Base-by-base conservation (phyloP, 192 early-diverging fungal genomes). In the Allomyces macrogynus region DNA sequence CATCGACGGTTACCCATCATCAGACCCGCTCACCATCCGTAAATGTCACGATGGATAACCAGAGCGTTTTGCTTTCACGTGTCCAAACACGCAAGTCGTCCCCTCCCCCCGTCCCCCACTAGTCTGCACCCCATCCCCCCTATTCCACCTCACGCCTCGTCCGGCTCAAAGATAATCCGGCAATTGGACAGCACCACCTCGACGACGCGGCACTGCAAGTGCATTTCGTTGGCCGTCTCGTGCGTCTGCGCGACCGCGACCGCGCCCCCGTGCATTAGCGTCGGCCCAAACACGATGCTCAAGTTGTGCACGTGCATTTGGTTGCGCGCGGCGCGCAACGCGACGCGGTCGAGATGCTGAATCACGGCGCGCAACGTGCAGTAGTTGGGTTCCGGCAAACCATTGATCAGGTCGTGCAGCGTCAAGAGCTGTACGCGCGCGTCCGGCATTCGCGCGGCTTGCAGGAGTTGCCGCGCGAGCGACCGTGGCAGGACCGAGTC, bases 261-360 rank as follows among this genome's bases (percentile, higher is more conserved):
- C 16, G 49, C 49, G 4, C 49, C 49, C 1, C 49, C 20, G 49
- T 57, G 49, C 49, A 97, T 70, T 61, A 97, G 73, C 18, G 91
- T 94, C 14, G 93, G 90, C 5, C 91, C 92, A 86, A 93, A 95
- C 11, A 97, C 87, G 61, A 95, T 91, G 27, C 86, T 76, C 61
- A 97, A 74, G 69, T 97, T 97, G 32, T 81, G 75, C 14, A 80
- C 75, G 27, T 79, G 84, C 95, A 97, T 97, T 75, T 87, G 88
- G 66, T 93, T 97, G 23, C 79, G 78, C 24, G 73, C 72, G 1
- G 49, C 49, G 16, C 5, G 49, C 49, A 20, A n/a, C 16, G 49
- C 49, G 20, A 57, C 20, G 49, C 49, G 49, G 49, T 57, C 49
- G 62, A 98, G 74, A 71, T 98, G 95, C 8, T 74, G 73, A 70